phyloP scores from a whole-genome alignment of 169 alveolate genomes.

The Plasmodium gonderi region DNA sequence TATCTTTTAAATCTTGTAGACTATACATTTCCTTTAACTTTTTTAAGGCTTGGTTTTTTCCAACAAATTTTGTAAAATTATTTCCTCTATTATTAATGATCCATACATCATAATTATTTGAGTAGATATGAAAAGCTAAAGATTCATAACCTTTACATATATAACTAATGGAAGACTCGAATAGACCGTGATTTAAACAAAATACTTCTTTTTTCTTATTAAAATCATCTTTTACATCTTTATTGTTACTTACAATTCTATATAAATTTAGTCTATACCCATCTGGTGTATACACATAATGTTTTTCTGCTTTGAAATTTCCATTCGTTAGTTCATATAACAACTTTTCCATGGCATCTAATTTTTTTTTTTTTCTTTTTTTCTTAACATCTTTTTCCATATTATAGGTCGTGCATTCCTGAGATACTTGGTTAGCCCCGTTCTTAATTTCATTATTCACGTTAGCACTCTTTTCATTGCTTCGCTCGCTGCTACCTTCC shows the following conservation, averaged over 20 bases:
- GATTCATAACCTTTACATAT: slow-evolving; percentile 26
- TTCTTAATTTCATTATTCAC: too few relatives aligned
- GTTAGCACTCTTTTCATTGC: background rate
- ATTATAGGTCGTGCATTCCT: background rate
- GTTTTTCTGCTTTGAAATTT: slow-evolving; percentile 39
- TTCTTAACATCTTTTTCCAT: background rate
- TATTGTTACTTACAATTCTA: background rate
- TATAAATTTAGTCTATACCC: slow-evolving; percentile 62
- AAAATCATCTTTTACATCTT: background rate
- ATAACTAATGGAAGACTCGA: slow-evolving; percentile 43
- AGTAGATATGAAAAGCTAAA: slow-evolving; percentile 19
- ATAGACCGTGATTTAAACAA: slow-evolving; percentile 43
- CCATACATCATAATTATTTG: slow-evolving; percentile 65
- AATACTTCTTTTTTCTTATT: slow-evolving; percentile 31
- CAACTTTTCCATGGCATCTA: slow-evolving; percentile 22
- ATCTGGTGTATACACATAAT: slow-evolving; percentile 45
- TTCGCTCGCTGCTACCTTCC: too few relatives aligned
- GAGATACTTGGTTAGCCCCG: too few relatives aligned
- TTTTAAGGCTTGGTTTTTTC: slow-evolving; percentile 46
- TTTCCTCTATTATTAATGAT: slow-evolving; percentile 50
- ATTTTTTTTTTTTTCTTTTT: background rate
- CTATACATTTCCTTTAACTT: slow-evolving; percentile 25
- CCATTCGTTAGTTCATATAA: slow-evolving; percentile 13
- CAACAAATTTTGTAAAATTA: slow-evolving; percentile 42
- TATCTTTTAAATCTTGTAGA: slow-evolving; percentile 14